Evolutionary conservation across 176 grass and related monocot genomes (phyloP), one percentile per base, ranked within the genome.

Genomic region (Lolium perenne): DNA sequence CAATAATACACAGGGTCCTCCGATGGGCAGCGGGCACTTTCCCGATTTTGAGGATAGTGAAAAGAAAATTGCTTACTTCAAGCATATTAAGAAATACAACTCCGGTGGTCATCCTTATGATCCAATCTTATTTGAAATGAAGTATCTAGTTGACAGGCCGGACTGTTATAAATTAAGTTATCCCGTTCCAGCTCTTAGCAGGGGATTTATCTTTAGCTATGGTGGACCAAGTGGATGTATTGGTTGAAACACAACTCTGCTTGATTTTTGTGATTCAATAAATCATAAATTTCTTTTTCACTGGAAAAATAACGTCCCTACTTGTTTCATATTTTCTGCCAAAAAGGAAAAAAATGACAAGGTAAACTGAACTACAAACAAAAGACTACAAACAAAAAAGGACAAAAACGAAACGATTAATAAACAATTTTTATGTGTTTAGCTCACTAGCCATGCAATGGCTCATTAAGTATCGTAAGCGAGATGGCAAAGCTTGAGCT

Each of bases 11-110:
- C 29, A 7, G 29, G 57, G 88, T 35, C 88, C 88, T 51, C 65
- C 83, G 1, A 90, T 90, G 88, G 88, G 88, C 0, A 90, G 78
- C 11, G 88, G 88, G 1, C 84, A 91, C 58, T 83, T 61, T 35
- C 46, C 80, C 14, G 21, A 57, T 17, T 16, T 8, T 6, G 29
- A 40, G 7, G 61, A 83, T 48, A 38, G 20, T 9, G 43, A 83
- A 4, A 77, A 62, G 53, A 87, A 53, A 71, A 10, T 64, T 0
- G 89, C 89, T 1, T 82, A 47, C 61, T 91, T 91, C 47, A 38
- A 83, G 20, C 32, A 91, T 10, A 57, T 81, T 9, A 46, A 63
- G n/a, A 49, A 65, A 11, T 82, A 83, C 14, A 54, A 87, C 76
- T 18, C 21, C n/a, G 48, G 50, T 0, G 84, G 88, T 35, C 29